These are phyloP conservation scores for Apium graveolens DNA, from an alignment of 129 eudicot species.

Conservation along the genomic window DNA sequence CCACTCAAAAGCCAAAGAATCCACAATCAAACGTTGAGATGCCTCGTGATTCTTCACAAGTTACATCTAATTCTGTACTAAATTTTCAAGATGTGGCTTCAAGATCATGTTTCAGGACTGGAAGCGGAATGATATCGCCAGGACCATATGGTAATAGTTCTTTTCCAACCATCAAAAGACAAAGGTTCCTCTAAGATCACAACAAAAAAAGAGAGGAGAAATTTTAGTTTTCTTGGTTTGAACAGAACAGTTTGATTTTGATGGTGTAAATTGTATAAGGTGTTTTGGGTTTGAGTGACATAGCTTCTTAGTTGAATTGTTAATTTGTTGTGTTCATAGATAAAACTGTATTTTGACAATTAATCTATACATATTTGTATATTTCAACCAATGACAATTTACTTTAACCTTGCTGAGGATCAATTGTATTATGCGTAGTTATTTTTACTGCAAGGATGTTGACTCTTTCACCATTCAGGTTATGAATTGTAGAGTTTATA, in stretches of 20 bases:
- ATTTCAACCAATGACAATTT: background rate
- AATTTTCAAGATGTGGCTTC: constrained; percentile 28
- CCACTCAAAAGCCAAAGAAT: constrained; percentile 16
- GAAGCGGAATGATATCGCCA: constrained; percentile 14
- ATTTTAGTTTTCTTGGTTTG: constrained; percentile 11
- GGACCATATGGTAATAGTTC: constrained; percentile 14
- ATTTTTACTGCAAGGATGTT: background rate
- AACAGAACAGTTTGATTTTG: constrained; percentile 30
- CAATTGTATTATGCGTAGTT: background rate
- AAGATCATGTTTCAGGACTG: constrained; percentile 18
- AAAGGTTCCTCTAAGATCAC: constrained; percentile 29
- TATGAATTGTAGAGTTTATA: background rate
- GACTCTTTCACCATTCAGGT: background rate
- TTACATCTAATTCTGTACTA: constrained; percentile 20
- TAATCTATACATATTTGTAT: constrained; percentile 2
- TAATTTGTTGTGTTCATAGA: background rate
- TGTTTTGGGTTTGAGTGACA: constrained; percentile 26
- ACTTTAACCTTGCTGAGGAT: background rate
- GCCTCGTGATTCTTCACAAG: constrained; percentile 35
- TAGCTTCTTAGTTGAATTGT: constrained; percentile 16
- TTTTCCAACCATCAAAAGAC: constrained; percentile 38
- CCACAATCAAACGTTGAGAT: constrained; percentile 21
- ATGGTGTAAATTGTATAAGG: constrained; percentile 37
- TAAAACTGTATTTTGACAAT: background rate
- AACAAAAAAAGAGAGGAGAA: constrained; percentile 1